phyloP scores from a whole-genome alignment of 371 early-diverging fungal genomes.

The Blastocladiella emersonii region DNA sequence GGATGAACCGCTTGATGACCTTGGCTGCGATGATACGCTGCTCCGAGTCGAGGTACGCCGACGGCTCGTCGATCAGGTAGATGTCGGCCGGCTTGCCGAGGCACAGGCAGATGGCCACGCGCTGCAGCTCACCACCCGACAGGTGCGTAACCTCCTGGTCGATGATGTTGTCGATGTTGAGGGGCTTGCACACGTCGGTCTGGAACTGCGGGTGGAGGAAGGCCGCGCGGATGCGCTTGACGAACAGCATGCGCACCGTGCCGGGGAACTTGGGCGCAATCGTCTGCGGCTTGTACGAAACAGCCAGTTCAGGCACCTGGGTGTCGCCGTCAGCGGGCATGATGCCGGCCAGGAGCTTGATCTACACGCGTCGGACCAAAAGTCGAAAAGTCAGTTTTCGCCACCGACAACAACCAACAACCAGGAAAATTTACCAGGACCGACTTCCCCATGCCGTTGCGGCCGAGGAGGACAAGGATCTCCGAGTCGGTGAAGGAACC shows the following conservation, averaged over 20 bases:
- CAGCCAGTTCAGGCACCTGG: conserved; percentile 70
- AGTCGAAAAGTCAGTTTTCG: too few species aligned
- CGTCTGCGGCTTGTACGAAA: conserved; percentile 98
- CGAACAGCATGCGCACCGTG: conserved; percentile 91
- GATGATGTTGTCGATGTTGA: conserved; percentile 84
- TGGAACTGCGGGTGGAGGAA: conserved; percentile 96
- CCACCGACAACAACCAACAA: too few species aligned
- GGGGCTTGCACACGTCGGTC: conserved; percentile 95
- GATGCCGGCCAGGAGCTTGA: conserved; percentile 87
- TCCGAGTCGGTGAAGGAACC: conserved; percentile 96
- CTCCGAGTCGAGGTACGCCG: conserved; percentile 99
- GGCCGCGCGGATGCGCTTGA: conserved; percentile 79
- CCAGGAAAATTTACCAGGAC: too few species aligned
- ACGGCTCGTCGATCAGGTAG: conserved; percentile 99
- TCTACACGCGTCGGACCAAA: too few species aligned
- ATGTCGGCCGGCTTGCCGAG: conserved; percentile 95
- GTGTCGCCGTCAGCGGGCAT: conserved; percentile 66
- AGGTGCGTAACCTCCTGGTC: conserved; percentile 86
- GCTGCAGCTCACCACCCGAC: conserved; percentile 99
- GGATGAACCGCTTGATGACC: conserved; percentile 97
- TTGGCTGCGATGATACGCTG: conserved; percentile 99
- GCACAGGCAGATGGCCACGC: conserved; percentile 94
- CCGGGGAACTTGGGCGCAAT: conserved; percentile 93
- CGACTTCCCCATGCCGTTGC: conserved; percentile 99
- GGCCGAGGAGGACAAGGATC: conserved; percentile 98